phyloP scores from a whole-genome alignment of 169 alveolate species.

The Eimeria acervulina region DNA sequence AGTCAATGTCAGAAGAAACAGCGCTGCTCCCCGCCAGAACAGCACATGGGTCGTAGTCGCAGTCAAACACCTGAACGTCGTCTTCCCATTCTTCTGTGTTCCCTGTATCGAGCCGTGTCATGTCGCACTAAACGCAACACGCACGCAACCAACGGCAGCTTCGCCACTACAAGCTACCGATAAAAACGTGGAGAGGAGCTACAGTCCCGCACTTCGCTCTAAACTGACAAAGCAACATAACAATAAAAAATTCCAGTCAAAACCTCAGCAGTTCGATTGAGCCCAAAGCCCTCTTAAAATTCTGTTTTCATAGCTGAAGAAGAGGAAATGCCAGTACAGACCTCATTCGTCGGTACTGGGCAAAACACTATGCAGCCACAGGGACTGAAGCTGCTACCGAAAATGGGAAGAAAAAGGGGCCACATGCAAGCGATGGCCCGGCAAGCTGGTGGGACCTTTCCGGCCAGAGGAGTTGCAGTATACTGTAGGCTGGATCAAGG shows the following conservation, averaged over 20 bases:
- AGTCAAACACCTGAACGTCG: slow-evolving; percentile 45
- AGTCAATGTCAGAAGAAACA: slow-evolving; percentile 53
- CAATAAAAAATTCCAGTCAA: not conserved
- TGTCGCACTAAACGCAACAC: slow-evolving; percentile 81
- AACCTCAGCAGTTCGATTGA: not conserved
- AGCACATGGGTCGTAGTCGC: slow-evolving; percentile 40
- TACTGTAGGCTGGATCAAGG: not conserved
- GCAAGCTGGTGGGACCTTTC: not conserved
- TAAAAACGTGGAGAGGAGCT: not conserved
- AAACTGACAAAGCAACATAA: not conserved
- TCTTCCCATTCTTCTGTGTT: slow-evolving; percentile 31
- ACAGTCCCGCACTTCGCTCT: not conserved
- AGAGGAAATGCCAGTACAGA: not conserved
- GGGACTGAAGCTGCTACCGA: not conserved
- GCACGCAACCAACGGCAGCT: slow-evolving; percentile 72
- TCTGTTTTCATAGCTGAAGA: not conserved
- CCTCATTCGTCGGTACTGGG: not conserved
- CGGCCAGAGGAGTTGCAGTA: not conserved
- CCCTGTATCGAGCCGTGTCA: slow-evolving; percentile 73
- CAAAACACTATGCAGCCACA: slow-evolving; percentile 16
- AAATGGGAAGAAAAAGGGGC: not conserved
- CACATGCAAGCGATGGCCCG: not conserved
- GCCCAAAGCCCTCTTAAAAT: not conserved
- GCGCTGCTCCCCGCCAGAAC: not conserved
- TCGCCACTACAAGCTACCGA: not conserved